Percentiles rank a stretch among this genome's conserved stretches.
Evolutionary conservation across 352 stramenopile genomes (phyloP).

Genomic region (Phytophthora kernoviae): DNA sequence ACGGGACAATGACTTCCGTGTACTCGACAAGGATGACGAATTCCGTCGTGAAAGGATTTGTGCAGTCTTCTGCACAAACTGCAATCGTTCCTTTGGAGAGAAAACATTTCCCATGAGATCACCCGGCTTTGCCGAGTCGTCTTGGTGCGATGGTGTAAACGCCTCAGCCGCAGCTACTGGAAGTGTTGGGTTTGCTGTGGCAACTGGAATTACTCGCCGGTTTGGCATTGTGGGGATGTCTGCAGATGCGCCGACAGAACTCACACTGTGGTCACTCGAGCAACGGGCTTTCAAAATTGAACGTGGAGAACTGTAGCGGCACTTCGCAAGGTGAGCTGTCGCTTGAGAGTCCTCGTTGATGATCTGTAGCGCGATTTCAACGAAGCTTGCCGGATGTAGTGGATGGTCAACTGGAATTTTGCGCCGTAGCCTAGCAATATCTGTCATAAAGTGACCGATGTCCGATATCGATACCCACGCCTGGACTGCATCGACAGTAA

Average conservation of each 20-base stretch:
- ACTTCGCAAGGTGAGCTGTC: background rate
- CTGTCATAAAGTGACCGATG: constrained; percentile 4
- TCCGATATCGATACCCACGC: constrained; percentile 26
- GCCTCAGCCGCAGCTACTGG: constrained; percentile 1
- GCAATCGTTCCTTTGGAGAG: background rate
- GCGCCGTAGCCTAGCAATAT: background rate
- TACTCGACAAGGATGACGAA: constrained; percentile 36
- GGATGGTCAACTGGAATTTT: constrained; percentile 10
- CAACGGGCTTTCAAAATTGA: constrained; percentile 1
- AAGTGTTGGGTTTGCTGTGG: background rate
- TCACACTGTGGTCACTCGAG: background rate
- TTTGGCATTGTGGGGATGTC: background rate
- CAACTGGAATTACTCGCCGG: constrained; percentile 1
- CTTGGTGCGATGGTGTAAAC: constrained; percentile 1
- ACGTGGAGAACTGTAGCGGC: background rate
- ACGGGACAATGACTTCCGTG: constrained; percentile 31
- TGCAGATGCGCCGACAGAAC: background rate
- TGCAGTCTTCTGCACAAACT: constrained; percentile 11
- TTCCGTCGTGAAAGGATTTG: constrained; percentile 27
- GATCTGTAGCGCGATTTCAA: constrained; percentile 13
- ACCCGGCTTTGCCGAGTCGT: background rate
- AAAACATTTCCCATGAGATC: constrained; percentile 2
- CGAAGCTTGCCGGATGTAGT: constrained; percentile 5
- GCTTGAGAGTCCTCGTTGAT: constrained; percentile 11
- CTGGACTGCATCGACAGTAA: constrained; percentile 31